phyloP scores from a whole-genome alignment of 441 rosid species.

The Euphorbia schlechtendalii region DNA sequence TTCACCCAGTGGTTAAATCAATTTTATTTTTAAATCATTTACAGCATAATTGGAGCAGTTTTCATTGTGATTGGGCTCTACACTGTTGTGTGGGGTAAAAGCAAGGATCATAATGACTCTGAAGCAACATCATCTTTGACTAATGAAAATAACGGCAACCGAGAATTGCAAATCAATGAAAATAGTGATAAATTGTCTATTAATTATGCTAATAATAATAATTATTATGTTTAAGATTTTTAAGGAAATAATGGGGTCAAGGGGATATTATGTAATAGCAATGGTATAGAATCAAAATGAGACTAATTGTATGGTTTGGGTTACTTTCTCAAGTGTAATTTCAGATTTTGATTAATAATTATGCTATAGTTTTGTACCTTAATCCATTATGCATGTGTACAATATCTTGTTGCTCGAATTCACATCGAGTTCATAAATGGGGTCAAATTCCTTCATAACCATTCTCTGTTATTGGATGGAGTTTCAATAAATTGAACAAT shows the following conservation, averaged over 20 bases:
- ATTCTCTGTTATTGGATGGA: no score
- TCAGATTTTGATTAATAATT: conserved; percentile 8
- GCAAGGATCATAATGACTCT: conserved; percentile 43
- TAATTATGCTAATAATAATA: conserved; percentile 14
- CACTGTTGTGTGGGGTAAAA: conserved; percentile 83
- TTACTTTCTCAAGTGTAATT: not conserved
- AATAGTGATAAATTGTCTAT: conserved; percentile 20
- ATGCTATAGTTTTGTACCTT: not conserved
- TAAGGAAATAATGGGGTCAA: not conserved
- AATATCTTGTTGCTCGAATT: no score
- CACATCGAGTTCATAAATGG: no score
- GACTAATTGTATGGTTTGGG: conserved; percentile 3
- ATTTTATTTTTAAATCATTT: not conserved
- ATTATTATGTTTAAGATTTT: not conserved
- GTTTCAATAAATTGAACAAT: no score
- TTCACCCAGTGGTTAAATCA: no score
- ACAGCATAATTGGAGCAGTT: conserved; percentile 68
- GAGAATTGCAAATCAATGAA: conserved; percentile 47
- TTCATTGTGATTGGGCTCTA: conserved; percentile 69
- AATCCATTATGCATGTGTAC: not conserved
- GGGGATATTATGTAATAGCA: not conserved
- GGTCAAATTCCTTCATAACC: not conserved
- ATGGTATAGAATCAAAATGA: not conserved
- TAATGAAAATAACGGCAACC: conserved; percentile 24
- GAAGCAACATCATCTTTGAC: conserved; percentile 9